These are phyloP conservation scores for Annona squamosa DNA, from an alignment of 164 flowering plant genomes.

Conservation along the genomic window DNA sequence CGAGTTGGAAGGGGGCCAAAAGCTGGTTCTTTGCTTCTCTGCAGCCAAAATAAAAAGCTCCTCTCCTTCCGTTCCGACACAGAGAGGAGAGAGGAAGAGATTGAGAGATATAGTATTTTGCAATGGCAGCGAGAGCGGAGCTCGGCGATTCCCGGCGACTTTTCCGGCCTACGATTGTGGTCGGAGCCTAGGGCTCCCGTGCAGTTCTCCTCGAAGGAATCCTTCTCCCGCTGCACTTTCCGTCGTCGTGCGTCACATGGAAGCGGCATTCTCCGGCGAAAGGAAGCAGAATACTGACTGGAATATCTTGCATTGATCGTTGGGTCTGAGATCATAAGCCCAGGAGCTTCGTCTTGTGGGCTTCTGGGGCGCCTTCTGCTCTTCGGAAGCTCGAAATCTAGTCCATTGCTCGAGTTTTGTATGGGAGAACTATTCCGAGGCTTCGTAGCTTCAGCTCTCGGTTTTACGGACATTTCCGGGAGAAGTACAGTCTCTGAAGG, in stretches of 20 bases:
- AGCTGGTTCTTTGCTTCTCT: constrained; percentile 10
- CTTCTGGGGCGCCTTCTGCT: not conserved
- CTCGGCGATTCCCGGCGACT: constrained; percentile 1
- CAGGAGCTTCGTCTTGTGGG: not conserved
- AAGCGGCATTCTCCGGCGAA: constrained; percentile 3
- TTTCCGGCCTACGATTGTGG: not conserved
- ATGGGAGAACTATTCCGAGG: constrained; percentile 1
- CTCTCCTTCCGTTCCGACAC: not conserved
- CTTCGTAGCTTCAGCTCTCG: not conserved
- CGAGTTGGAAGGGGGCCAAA: not conserved
- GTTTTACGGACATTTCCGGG: not conserved
- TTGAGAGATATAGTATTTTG: not conserved
- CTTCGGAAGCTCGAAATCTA: not conserved
- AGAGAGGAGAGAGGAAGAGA: not conserved
- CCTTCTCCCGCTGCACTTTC: not conserved
- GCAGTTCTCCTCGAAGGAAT: not conserved
- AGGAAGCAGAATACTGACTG: not conserved
- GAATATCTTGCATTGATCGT: not conserved
- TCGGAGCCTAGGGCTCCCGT: not conserved
- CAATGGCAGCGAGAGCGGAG: constrained; percentile 10
- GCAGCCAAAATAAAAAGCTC: constrained; percentile 3
- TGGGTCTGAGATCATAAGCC: not conserved
- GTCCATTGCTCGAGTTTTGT: not conserved
- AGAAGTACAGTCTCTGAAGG: not conserved
- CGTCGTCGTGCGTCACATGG: not conserved